phyloP scores from a whole-genome alignment of 2,329 filamentous ascomycete species.

The Fusarium virguliforme region DNA sequence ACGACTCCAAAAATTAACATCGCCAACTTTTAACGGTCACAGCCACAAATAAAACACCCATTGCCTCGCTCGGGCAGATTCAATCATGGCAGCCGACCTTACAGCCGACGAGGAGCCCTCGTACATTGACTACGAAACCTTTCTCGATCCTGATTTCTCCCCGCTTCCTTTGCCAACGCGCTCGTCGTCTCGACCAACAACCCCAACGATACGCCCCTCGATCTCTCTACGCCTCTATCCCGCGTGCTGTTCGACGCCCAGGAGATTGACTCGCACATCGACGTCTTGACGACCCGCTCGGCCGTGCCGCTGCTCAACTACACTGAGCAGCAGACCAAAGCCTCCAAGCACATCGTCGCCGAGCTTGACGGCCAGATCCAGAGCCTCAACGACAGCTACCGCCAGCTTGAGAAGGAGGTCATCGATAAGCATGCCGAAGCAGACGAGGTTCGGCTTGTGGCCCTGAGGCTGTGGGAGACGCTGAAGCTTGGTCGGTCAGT shows the following conservation, averaged over 20 bases:
- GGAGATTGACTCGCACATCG: constrained; percentile 96
- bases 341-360: constrained; percentile 79
- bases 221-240: constrained; percentile 94
- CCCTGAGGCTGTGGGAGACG: constrained; percentile 85
- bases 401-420: constrained; percentile 88
- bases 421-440: constrained; percentile 88
- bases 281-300: constrained; percentile 87
- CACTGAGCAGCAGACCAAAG: constrained; percentile 80
- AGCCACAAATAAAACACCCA: constrained; percentile 7
- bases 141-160: constrained; percentile 87
- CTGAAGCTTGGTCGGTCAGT: constrained; percentile 83
- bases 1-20: constrained; percentile 20
- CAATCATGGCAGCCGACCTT: constrained; percentile 34
- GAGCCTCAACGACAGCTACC: constrained; percentile 87
- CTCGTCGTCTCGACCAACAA: constrained; percentile 94
- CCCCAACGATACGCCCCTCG: constrained; percentile 87
- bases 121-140: constrained; percentile 96
- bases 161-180: constrained; percentile 87
- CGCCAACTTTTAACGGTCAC: constrained; percentile 24
- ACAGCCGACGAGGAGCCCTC: constrained; percentile 72
- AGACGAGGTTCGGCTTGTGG: constrained; percentile 84
- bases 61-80: background rate
- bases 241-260: constrained; percentile 96
- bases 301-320: constrained; percentile 86
- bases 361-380: constrained; percentile 86